Base-by-base conservation (phyloP, 83 land plant species). In the Picea engelmannii region DNA sequence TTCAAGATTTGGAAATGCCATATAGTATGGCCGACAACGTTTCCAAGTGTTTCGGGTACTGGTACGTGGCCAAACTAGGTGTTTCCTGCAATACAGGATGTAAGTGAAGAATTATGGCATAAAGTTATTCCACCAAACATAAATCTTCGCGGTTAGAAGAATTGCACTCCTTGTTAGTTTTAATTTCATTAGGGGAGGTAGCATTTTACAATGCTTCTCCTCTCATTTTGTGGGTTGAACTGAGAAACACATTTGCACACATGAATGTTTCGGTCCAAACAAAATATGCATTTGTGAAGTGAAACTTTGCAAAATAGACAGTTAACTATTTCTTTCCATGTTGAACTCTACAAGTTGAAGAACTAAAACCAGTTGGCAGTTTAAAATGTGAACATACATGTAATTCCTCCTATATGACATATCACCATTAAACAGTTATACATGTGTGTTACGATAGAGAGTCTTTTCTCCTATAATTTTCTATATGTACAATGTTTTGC, bases 161-260 rank as follows among this genome's bases (percentile, higher is more conserved):
- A 70, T 70, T 70, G 49, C 52, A 66, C 6, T 68, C 73, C 82
- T 52, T 16, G 88, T 83, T 25, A 86, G 86, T 81, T 64, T 65
- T 27, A 73, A 3, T 23, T 16, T 58, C n/a, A 5, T 40, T 64
- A 4, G 47, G 8, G 17, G 44, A 23, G 38, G 17, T 20, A 0
- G 4, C 15, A 16, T 24, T 74, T 60, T 58, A 40, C 23, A 78
- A 24, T 62, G 60, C 60, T 60, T 60, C 9, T 16, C 15, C 21
- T 49, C 3, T 61, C 4, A 31, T 38, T 52, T 4, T 31, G 10
- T n/a, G 24, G 42, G 62, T 62, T 7, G 62, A 47, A 55, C 18
- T 77, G 24, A 38, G 18, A 24, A 47, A 78, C 16, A 25, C 44
- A 35, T 38, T 40, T 82, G 42, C 35, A 79, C 61, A 62, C 65